Evolutionary conservation across 805 yeast species (phyloP).

Genomic region (Sugiyamaella chiloensis): DNA sequence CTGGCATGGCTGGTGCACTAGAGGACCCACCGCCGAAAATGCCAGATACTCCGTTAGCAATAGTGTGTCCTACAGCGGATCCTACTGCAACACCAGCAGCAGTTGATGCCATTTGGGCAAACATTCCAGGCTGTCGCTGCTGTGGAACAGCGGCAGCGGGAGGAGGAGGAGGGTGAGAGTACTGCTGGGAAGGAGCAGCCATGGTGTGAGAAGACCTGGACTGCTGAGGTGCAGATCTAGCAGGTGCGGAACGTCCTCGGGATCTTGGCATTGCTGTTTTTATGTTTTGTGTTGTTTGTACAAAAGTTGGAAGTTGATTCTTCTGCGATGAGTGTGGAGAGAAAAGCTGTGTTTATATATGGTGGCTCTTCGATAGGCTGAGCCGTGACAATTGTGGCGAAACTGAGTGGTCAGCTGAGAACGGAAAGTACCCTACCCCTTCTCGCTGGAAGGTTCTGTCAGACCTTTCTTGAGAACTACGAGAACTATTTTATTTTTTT

Average conservation of each 20-base stretch:
- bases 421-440: too few species aligned
- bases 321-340: background rate
- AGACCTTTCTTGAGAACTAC: too few species aligned
- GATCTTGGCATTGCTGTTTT: constrained; percentile 26
- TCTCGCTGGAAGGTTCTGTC: too few species aligned
- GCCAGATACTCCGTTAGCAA: constrained; percentile 90
- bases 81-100: constrained; percentile 99
- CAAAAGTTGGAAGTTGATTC: background rate
- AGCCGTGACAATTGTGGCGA: background rate
- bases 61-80: constrained; percentile 92
- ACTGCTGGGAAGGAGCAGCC: constrained; percentile 50
- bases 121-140: constrained; percentile 68
- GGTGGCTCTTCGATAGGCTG: background rate
- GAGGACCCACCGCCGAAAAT: constrained; percentile 80
- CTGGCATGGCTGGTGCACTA: constrained; percentile 49
- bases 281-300: background rate
- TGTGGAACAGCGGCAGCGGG: constrained; percentile 46
- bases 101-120: constrained; percentile 96
- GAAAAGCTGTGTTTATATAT: too few species aligned
- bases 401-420: background rate
- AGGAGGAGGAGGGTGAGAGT: constrained; percentile 38
- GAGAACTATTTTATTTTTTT: too few species aligned
- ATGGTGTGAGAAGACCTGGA: constrained; percentile 29
- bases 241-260: constrained; percentile 21
- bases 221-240: constrained; percentile 22